phyloP scores from a whole-genome alignment of 2,329 filamentous ascomycete genomes.

The Claviceps sp. region DNA sequence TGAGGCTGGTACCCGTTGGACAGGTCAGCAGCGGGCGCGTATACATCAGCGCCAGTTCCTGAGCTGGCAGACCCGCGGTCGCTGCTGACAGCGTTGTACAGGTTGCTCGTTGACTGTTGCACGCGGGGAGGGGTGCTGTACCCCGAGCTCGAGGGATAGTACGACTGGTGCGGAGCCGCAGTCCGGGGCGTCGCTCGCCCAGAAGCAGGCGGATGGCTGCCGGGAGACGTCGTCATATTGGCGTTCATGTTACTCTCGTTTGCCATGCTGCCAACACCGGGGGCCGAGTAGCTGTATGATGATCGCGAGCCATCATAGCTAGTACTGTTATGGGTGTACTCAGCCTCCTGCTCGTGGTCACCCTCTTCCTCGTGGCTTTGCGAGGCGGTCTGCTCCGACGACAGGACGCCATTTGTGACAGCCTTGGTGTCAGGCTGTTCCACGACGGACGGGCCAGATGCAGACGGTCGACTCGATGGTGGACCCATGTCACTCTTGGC shows the following conservation, averaged over 20 bases:
- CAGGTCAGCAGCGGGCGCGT: constrained; percentile 52
- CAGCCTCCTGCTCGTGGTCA: constrained; percentile 62
- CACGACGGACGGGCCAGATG: constrained; percentile 45
- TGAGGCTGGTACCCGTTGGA: constrained; percentile 52
- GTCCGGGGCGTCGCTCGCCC: constrained; percentile 79
- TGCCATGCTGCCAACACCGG: constrained; percentile 50
- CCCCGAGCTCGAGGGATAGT: constrained; percentile 54
- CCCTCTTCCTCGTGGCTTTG: constrained; percentile 53
- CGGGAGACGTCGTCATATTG: constrained; percentile 71
- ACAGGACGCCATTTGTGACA: constrained; percentile 56
- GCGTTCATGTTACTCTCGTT: constrained; percentile 69
- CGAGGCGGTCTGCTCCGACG: constrained; percentile 29
- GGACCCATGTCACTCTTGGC: constrained; percentile 84
- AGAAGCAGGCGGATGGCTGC: constrained; percentile 60
- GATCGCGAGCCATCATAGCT: constrained; percentile 59
- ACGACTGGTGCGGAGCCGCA: constrained; percentile 53
- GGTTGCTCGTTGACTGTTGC: constrained; percentile 57
- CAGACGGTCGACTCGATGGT: constrained; percentile 48
- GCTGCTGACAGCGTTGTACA: constrained; percentile 84
- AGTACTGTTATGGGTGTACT: constrained; percentile 76
- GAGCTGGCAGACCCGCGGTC: constrained; percentile 50
- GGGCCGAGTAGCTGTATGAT: constrained; percentile 65
- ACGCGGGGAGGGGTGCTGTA: constrained; percentile 71
- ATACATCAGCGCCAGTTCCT: constrained; percentile 53
- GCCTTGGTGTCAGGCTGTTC: constrained; percentile 50